Conservation (phyloP, 305 asterid species). For the Ilex paraguariensis region DNA sequence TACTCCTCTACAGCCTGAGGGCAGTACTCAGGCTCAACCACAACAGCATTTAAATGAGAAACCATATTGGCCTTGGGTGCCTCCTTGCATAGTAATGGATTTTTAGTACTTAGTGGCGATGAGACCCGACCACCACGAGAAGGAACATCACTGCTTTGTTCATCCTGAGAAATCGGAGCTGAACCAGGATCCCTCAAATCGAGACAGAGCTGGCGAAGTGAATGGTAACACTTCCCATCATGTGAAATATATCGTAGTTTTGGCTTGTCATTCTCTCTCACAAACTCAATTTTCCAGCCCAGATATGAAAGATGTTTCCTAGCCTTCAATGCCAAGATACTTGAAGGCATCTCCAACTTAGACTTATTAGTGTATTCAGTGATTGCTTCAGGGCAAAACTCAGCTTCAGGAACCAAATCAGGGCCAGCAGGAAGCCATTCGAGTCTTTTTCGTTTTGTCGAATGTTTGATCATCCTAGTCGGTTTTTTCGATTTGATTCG, state of each 20-base stretch:
- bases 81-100: no score
- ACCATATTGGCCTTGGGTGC: no score
- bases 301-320: constrained; percentile 48
- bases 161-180: constrained; percentile 13
- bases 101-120: no score
- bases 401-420: neutral
- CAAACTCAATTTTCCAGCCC: constrained; percentile 57
- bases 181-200: constrained; percentile 21
- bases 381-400: constrained; percentile 20
- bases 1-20: constrained; percentile 2
- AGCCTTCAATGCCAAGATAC: constrained; percentile 10
- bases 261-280: neutral
- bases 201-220: constrained; percentile 34
- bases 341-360: neutral
- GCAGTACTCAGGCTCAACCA: neutral
- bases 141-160: neutral
- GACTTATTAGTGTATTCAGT: constrained; percentile 14
- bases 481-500: constrained; percentile 10
- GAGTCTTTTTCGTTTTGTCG: constrained; percentile 14
- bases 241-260: constrained; percentile 53
- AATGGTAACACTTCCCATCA: constrained; percentile 22
- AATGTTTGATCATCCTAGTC: constrained; percentile 14
- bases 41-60: neutral
- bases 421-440: constrained; percentile 32
- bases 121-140: no score